A percentile compares a stretch with the other conserved stretches of the same genome.
Conservation (phyloP, 495 filamentous ascomycete genomes). For the Tuber indicum region DNA sequence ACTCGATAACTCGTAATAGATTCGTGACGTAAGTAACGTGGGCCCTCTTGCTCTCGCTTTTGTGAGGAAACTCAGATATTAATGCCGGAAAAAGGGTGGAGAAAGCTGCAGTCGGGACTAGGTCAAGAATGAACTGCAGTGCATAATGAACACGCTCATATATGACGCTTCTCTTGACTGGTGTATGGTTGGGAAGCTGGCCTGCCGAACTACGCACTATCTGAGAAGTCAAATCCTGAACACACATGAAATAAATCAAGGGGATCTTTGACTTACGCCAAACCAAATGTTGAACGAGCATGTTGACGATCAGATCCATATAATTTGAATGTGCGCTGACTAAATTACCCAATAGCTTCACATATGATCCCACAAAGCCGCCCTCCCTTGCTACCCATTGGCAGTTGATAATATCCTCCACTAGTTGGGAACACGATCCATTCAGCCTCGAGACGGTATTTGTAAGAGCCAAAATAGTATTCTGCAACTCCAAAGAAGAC, state of each 20-base stretch:
- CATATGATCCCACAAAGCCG: slow-evolving; percentile 68
- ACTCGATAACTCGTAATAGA: slow-evolving; percentile 63
- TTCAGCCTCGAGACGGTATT: slow-evolving; percentile 63
- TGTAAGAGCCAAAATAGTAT: slow-evolving; percentile 54
- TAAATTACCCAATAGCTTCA: slow-evolving; percentile 71
- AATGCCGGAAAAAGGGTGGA: slow-evolving; percentile 61
- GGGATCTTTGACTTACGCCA: slow-evolving; percentile 44
- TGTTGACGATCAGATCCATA: slow-evolving; percentile 58
- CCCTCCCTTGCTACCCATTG: slow-evolving; percentile 82
- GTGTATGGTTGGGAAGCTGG: slow-evolving; percentile 54
- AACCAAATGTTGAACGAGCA: slow-evolving; percentile 70
- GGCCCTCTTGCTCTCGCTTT: slow-evolving; percentile 61
- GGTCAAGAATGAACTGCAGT: slow-evolving; percentile 64
- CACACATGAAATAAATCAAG: background rate
- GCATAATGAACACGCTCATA: slow-evolving; percentile 66
- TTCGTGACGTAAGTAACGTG: slow-evolving; percentile 76
- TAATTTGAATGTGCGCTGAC: slow-evolving; percentile 66
- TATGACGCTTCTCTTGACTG: slow-evolving; percentile 54
- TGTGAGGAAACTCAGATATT: slow-evolving; percentile 62
- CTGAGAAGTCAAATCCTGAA: slow-evolving; percentile 9
- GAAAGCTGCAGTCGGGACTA: slow-evolving; percentile 68
- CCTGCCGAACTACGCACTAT: slow-evolving; percentile 49
- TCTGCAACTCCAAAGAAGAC: slow-evolving; percentile 37
- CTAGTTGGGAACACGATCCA: slow-evolving; percentile 65
- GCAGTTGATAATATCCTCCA: slow-evolving; percentile 64